Percentiles rank a stretch among this genome's conserved stretches.
Conservation (phyloP, 306 rosid species). For the Albizia julibrissin region DNA sequence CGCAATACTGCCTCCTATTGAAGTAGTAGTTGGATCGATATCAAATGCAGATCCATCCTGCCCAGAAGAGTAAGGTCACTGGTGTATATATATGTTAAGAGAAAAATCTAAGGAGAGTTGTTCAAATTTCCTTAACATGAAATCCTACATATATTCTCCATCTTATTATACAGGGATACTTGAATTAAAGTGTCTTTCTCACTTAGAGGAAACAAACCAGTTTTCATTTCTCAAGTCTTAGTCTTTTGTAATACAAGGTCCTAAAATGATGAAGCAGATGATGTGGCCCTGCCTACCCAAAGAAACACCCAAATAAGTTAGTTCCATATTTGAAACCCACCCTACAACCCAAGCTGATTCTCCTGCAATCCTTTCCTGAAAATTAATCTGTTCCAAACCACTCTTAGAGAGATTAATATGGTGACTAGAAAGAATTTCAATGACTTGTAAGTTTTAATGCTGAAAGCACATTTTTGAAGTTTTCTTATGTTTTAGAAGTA, state of each 20-base stretch:
- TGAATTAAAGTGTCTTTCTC: not conserved
- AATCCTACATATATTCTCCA: not conserved
- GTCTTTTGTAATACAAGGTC: not conserved
- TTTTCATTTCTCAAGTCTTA: not conserved
- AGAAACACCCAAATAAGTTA: not conserved
- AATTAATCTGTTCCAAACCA: not conserved
- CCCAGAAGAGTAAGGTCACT: constrained; percentile 86
- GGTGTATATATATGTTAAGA: not conserved
- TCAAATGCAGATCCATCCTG: constrained; percentile 90
- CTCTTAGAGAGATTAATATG: not conserved
- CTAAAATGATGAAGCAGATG: not conserved
- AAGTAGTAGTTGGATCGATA: constrained; percentile 78
- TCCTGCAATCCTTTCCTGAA: not conserved
- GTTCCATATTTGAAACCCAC: not conserved
- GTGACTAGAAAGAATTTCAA: not conserved
- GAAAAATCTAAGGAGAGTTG: not conserved
- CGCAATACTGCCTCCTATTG: constrained; percentile 91
- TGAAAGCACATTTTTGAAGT: not conserved
- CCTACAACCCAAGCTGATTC: not conserved
- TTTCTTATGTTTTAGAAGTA: not conserved
- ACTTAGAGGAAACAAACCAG: not conserved
- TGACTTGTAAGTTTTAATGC: not conserved
- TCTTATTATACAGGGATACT: not conserved
- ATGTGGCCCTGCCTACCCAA: not conserved
- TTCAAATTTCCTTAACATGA: not conserved